A percentile compares a stretch with the other conserved stretches of the same genome.
phyloP scores from a whole-genome alignment of 345 rosid genomes.

The Camelina laxa region DNA sequence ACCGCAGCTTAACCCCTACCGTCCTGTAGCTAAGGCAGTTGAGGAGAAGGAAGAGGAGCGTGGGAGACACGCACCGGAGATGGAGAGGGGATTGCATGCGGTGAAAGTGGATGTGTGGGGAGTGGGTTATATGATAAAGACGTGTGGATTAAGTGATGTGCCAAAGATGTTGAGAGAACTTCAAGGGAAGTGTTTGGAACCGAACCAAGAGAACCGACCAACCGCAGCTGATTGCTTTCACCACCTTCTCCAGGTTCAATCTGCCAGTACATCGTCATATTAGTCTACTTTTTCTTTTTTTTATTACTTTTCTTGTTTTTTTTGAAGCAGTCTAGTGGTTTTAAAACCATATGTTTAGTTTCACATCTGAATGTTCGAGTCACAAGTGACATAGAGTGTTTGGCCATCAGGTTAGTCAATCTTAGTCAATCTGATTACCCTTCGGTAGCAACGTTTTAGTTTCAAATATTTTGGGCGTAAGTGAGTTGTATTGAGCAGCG shows the following conservation, averaged over 20 bases:
- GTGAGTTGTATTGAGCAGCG: not conserved
- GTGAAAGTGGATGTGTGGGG: conserved; percentile 99
- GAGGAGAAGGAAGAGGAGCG: conserved; percentile 51
- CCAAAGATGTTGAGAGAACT: conserved; percentile 85
- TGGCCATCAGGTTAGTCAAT: not conserved
- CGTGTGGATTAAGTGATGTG: conserved; percentile 63
- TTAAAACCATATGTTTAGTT: not conserved
- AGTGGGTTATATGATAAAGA: conserved; percentile 76
- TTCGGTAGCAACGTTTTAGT: conserved; percentile 4
- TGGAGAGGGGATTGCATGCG: conserved; percentile 90
- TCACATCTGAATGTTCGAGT: conserved; percentile 6
- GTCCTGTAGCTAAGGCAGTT: not conserved
- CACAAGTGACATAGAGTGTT: conserved; percentile 7
- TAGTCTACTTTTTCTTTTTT: not conserved
- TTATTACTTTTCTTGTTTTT: too few relatives aligned
- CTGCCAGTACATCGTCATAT: conserved; percentile 46
- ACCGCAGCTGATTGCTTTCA: conserved; percentile 98
- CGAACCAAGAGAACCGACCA: conserved; percentile 88
- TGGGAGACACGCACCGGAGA: conserved; percentile 81
- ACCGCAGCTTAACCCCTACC: conserved; percentile 78
- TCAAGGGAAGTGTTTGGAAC: conserved; percentile 83
- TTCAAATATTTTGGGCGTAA: conserved; percentile 1
- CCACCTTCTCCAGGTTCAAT: conserved; percentile 87
- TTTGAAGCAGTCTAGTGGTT: not conserved
- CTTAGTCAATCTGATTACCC: not conserved